Evolutionary conservation across 257 asterid genomes (phyloP).

Genomic region (Jacaranda mimosifolia): DNA sequence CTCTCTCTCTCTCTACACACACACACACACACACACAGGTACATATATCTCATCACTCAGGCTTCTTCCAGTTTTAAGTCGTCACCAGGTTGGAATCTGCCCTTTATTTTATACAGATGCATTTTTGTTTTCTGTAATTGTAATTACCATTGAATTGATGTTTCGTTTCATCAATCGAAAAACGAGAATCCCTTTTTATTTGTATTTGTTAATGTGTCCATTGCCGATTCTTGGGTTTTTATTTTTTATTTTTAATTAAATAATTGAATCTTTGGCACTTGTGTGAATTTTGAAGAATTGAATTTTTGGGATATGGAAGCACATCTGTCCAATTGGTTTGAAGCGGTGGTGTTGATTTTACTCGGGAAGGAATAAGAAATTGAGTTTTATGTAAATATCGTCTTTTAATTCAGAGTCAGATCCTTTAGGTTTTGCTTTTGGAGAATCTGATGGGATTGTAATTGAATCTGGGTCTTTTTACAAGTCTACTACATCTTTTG

Average conservation of each 20-base stretch:
- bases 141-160: slow-evolving; percentile 1
- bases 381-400: slow-evolving; percentile 24
- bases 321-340: not conserved
- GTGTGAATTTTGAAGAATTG: not conserved
- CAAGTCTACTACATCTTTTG: not conserved
- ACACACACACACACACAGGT: not conserved
- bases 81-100: slow-evolving; percentile 1
- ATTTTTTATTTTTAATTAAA: no score
- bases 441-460: slow-evolving; percentile 1
- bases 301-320: not conserved
- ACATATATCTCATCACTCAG: not conserved
- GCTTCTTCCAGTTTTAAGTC: slow-evolving; percentile 27
- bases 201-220: not conserved
- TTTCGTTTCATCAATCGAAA: slow-evolving; percentile 7
- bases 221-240: slow-evolving; percentile 2
- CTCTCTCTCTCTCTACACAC: not conserved
- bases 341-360: slow-evolving; percentile 9
- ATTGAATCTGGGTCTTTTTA: slow-evolving; percentile 6
- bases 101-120: not conserved
- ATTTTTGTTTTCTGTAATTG: not conserved
- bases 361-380: not conserved
- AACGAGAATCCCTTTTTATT: not conserved
- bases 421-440: not conserved
- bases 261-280: not conserved
- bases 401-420: not conserved